phyloP scores from a whole-genome alignment of 257 asterid species.

The Forsythia viridissima region DNA sequence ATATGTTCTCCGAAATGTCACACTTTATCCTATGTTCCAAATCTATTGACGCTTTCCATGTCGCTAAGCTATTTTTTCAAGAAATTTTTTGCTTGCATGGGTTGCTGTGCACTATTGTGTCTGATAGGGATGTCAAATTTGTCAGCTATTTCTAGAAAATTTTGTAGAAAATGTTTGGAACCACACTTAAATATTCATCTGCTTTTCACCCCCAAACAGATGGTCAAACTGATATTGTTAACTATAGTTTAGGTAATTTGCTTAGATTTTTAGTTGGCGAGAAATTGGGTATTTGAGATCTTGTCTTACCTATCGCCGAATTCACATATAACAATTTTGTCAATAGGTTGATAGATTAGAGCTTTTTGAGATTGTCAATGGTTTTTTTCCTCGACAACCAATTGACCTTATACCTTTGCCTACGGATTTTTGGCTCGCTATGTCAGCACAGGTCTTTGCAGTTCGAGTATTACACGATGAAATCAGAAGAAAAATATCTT shows the following conservation, averaged over 20 bases:
- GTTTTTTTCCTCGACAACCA: not conserved
- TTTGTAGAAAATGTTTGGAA: not conserved
- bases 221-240: not conserved
- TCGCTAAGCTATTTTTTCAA: not conserved
- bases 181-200: not conserved
- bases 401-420: not conserved
- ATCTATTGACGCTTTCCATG: not conserved
- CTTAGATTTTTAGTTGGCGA: not conserved
- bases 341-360: not conserved
- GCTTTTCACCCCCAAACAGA: not conserved
- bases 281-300: not conserved
- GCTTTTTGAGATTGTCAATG: not conserved
- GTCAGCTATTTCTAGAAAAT: not conserved
- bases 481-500: not conserved
- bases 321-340: not conserved
- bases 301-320: not conserved
- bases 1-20: not conserved
- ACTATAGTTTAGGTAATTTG: not conserved
- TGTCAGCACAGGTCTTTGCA: not conserved
- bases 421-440: not conserved
- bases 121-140: not conserved
- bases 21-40: not conserved
- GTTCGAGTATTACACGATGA: not conserved
- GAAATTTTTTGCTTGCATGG: not conserved
- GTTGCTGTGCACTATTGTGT: not conserved